Evolutionary conservation across 2,329 filamentous ascomycete genomes (phyloP).

Genomic region (Ophiostoma montium): DNA sequence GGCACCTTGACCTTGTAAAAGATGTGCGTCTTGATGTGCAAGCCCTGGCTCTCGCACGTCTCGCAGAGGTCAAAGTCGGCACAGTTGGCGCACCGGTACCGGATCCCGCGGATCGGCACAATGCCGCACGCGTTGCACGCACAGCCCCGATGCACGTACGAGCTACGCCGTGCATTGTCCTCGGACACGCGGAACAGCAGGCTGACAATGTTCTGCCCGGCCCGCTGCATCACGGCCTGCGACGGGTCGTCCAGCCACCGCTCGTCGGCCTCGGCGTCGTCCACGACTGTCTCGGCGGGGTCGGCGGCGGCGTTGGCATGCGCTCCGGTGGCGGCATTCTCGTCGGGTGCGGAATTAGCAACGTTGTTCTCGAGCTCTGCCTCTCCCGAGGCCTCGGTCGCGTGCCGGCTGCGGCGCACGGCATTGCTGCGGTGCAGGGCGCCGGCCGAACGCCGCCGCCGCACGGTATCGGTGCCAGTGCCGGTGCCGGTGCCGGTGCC

Average conservation of each 20-base stretch:
- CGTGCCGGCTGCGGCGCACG: constrained; percentile 11
- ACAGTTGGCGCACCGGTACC: constrained; percentile 92
- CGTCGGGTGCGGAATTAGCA: not conserved
- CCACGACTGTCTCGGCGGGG: constrained; percentile 17
- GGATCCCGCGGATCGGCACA: constrained; percentile 77
- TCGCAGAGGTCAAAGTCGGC: constrained; percentile 91
- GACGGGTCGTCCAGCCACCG: constrained; percentile 34
- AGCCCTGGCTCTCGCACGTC: constrained; percentile 65
- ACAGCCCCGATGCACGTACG: constrained; percentile 84
- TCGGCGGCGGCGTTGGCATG: not conserved
- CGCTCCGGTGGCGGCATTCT: not conserved
- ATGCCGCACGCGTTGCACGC: constrained; percentile 82
- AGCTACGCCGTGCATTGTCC: constrained; percentile 75
- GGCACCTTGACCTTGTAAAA: constrained; percentile 95
- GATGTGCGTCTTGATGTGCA: constrained; percentile 80
- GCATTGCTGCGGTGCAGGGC: constrained; percentile 9
- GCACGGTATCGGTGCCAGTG: too few species aligned
- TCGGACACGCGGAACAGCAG: constrained; percentile 87
- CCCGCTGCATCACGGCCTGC: constrained; percentile 28
- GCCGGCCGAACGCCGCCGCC: too few species aligned
- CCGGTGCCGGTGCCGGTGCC: too few species aligned
- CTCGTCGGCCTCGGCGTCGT: constrained; percentile 26
- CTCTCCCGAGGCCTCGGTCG: constrained; percentile 7
- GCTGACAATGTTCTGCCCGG: constrained; percentile 68
- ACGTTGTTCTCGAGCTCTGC: not conserved